Base-by-base conservation (phyloP, 345 rosid genomes). In the Dovyalis caffra region DNA sequence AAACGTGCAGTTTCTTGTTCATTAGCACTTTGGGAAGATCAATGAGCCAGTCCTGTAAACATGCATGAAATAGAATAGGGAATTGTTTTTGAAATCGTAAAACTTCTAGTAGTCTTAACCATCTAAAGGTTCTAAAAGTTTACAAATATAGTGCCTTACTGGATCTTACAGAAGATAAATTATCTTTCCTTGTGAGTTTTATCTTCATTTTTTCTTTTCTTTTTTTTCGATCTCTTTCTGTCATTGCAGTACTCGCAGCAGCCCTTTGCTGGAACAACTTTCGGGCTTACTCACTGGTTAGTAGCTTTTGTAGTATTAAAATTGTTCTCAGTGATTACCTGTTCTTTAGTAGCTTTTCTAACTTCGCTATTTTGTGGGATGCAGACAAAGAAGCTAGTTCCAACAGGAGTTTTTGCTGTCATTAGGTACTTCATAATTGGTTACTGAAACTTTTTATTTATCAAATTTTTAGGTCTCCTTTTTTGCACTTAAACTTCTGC, bases 351-450 rank as follows among this genome's bases (percentile, higher is more conserved):
- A 25, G 31, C 75, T 9, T 1, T 23, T 73, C 62, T 71, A 74
- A 82, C 82, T 62, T 45, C 57, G 26, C 81, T 63, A 31, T 76
- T 38, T 8, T 74, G 58, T 81, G 60, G 70, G 34, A 23, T 90
- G 87, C 94, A 95, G 99, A 87, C 92, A 60, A 90, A 89, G 88
- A 90, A 81, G 83, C 83, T 89, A 66, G 64, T 93, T 75, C 99
- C 98, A 0, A 45, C 86, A 1, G 94, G 87, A 31, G 75, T 90
- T 70, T 89, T 79, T 79, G 86, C 86, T 66, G 84, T 80, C 34
- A 64, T 88, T 68, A 92, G 97, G 98, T 92, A 85, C 53, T 70
- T 69, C 16, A n/a, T 61, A 33, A 15, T 32, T 57, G 21, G 34
- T 66, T 25, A 49, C 38, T 53, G 21, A 8, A 71, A 47, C 57